Percentiles rank a stretch among this genome's conserved stretches.
These are phyloP conservation scores for Aspergillus viridinutans DNA, from an alignment of 2,329 filamentous ascomycete species.

Conservation along the genomic window DNA sequence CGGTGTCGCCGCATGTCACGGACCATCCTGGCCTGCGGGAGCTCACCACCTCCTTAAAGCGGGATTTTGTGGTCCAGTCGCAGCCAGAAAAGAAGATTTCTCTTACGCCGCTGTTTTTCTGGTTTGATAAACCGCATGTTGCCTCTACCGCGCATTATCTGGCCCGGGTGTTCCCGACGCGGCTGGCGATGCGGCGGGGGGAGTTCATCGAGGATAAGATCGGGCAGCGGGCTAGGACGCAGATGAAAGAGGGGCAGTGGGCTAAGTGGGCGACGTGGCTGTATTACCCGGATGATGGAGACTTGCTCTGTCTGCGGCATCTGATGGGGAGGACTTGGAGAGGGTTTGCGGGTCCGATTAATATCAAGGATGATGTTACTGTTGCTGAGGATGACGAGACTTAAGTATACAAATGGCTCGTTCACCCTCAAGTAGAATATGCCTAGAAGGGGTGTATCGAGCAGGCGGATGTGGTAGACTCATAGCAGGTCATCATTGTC, in stretches of 20 bases:
- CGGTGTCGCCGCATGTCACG: background rate
- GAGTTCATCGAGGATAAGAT: slow-evolving; percentile 13
- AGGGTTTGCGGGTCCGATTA: background rate
- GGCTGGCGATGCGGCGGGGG: slow-evolving; percentile 5
- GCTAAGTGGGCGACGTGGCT: slow-evolving; percentile 6
- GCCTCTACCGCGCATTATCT: slow-evolving; percentile 7
- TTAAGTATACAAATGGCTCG: background rate
- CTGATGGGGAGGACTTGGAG: slow-evolving; percentile 7
- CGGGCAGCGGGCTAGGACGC: slow-evolving; percentile 6
- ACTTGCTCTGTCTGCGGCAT: slow-evolving; percentile 4
- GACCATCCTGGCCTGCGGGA: background rate
- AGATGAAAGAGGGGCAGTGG: slow-evolving; percentile 10
- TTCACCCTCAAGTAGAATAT: too few species aligned
- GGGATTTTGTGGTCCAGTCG: background rate
- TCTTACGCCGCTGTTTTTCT: slow-evolving; percentile 8
- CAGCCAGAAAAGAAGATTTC: background rate
- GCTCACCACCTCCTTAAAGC: background rate
- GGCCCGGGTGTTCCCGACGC: slow-evolving; percentile 5
- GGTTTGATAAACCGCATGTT: slow-evolving; percentile 11
- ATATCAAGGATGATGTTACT: background rate
- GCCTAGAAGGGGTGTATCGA: too few species aligned
- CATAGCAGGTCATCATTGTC: too few species aligned
- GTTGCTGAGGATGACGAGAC: background rate
- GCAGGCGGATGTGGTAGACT: too few species aligned
- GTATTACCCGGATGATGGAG: slow-evolving; percentile 6